Conservation (phyloP, 208 protist genomes). For the Leptomonas seymouri region DNA sequence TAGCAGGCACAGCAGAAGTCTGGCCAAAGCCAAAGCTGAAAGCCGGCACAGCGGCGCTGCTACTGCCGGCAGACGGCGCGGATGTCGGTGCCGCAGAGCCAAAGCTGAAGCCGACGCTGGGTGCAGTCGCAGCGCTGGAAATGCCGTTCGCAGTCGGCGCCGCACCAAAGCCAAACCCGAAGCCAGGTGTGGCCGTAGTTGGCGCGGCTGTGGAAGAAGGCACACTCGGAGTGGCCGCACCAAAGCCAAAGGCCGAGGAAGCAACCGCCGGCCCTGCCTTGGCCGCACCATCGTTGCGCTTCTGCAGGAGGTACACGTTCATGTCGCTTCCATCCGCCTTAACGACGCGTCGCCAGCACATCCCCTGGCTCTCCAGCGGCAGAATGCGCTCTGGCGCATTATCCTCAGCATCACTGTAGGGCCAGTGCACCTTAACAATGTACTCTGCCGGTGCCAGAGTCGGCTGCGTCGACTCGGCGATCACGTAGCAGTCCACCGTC, state of each 20-base stretch:
- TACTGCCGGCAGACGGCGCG: background rate
- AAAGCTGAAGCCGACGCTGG: constrained; percentile 39
- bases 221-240: constrained; percentile 3
- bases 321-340: constrained; percentile 72
- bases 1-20: background rate
- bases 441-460: constrained; percentile 81
- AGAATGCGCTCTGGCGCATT: constrained; percentile 88
- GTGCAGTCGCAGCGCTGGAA: background rate
- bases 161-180: constrained; percentile 44
- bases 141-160: background rate
- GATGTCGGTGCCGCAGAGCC: constrained; percentile 10
- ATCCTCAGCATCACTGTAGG: constrained; percentile 87
- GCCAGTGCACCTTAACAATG: constrained; percentile 87
- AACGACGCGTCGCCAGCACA: constrained; percentile 81
- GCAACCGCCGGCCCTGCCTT: constrained; percentile 6
- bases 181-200: background rate
- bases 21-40: constrained; percentile 40
- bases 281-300: constrained; percentile 16
- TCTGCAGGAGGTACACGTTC: constrained; percentile 79
- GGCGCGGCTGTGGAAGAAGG: constrained; percentile 4
- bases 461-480: constrained; percentile 69
- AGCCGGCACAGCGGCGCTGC: background rate
- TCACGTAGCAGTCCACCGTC: constrained; percentile 84
- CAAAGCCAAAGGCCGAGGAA: constrained; percentile 47
- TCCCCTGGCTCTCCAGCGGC: constrained; percentile 61